Conservation (phyloP, 148 eudicot species). For the Oxyria digyna region DNA sequence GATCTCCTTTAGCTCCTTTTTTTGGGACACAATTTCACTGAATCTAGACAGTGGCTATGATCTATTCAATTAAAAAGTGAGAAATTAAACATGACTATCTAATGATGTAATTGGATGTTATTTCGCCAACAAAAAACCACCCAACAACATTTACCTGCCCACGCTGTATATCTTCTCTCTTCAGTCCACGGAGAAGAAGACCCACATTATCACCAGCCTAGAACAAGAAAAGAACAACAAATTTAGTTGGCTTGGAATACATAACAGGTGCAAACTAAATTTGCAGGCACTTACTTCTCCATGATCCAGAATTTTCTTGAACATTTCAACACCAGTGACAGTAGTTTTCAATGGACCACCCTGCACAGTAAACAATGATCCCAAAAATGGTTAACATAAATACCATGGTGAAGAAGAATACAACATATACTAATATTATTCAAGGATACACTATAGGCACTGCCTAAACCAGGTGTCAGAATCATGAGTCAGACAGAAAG, state of each 20-base stretch:
- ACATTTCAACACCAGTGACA: constrained; percentile 97
- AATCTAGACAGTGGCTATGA: no score
- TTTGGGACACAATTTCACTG: no score
- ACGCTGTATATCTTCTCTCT: constrained; percentile 71
- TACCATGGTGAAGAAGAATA: not conserved
- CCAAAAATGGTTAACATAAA: not conserved
- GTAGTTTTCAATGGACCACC: constrained; percentile 65
- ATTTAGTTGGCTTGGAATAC: not conserved
- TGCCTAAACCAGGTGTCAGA: not conserved
- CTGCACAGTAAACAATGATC: constrained; percentile 21
- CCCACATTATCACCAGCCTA: constrained; percentile 99
- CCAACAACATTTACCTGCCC: constrained; percentile 51
- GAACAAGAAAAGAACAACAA: not conserved
- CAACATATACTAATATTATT: no score
- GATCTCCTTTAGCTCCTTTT: no score
- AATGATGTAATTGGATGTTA: not conserved
- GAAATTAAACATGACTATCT: no score
- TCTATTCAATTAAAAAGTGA: no score
- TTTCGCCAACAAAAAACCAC: not conserved
- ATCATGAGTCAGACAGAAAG: not conserved
- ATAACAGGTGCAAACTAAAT: not conserved
- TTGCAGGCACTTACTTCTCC: constrained; percentile 51
- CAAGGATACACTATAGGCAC: no score
- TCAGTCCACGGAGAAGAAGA: constrained; percentile 87
- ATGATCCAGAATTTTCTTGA: constrained; percentile 74